Evolutionary conservation across 352 stramenopile genomes (phyloP).

Genomic region (Globisporangium emineosum): DNA sequence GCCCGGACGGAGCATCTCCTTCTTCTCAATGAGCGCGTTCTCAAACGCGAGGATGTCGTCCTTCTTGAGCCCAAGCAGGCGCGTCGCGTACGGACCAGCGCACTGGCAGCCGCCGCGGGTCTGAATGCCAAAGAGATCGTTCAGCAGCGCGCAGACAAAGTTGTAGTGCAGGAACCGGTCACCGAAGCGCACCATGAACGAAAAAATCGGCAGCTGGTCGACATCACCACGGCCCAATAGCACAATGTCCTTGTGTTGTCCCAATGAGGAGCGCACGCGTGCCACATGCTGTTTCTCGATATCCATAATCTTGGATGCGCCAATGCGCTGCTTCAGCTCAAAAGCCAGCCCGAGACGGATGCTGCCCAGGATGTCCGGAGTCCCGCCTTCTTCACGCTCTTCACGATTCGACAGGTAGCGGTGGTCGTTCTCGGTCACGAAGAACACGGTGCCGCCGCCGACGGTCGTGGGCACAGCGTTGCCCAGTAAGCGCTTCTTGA

Average conservation of each 20-base stretch:
- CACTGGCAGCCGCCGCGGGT: constrained; percentile 55
- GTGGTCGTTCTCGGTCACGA: constrained; percentile 56
- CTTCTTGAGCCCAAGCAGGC: constrained; percentile 88
- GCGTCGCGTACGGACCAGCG: constrained; percentile 92
- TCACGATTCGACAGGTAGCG: constrained; percentile 73
- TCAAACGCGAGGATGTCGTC: constrained; percentile 69
- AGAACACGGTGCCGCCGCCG: constrained; percentile 48
- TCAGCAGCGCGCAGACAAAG: constrained; percentile 96
- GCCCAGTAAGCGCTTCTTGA: constrained; percentile 77
- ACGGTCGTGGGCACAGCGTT: constrained; percentile 59
- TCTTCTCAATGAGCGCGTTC: constrained; percentile 83
- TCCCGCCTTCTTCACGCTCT: constrained; percentile 95
- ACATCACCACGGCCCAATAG: constrained; percentile 77
- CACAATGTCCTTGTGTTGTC: constrained; percentile 68
- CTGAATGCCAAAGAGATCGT: constrained; percentile 97
- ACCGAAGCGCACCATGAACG: constrained; percentile 89
- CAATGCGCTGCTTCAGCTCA: constrained; percentile 82
- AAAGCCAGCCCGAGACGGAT: constrained; percentile 92
- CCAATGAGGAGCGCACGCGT: constrained; percentile 38
- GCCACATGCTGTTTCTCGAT: constrained; percentile 44
- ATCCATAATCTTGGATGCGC: constrained; percentile 44
- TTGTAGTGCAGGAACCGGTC: constrained; percentile 97
- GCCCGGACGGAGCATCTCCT: constrained; percentile 93
- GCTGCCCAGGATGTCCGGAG: constrained; percentile 92
- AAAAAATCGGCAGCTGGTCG: constrained; percentile 91